A percentile compares a stretch with the other conserved stretches of the same genome.
Conservation (phyloP, 2,329 filamentous ascomycete species). For the Gaeumannomyces sp. region DNA sequence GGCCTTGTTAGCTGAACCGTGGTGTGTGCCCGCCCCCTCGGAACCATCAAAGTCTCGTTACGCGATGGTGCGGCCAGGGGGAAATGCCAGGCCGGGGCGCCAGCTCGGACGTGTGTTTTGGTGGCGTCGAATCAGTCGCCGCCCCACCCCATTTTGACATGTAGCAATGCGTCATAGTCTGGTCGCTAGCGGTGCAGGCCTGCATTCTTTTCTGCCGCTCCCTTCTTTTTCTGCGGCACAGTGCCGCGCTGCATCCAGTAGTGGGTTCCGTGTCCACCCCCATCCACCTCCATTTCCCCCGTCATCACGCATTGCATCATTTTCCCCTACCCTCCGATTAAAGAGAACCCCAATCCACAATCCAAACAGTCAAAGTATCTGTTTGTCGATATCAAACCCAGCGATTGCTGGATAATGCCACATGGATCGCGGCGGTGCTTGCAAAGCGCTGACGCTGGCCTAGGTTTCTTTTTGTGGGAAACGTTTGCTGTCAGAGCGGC, state of each 20-base stretch:
- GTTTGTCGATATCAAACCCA: not conserved
- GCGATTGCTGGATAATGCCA: not conserved
- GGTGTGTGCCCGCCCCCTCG: no score
- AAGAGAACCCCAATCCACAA: no score
- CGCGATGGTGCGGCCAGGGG: not conserved
- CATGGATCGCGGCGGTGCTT: not conserved
- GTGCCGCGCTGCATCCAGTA: not conserved
- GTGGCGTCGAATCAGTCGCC: not conserved
- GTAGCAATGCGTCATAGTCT: conserved; percentile 1
- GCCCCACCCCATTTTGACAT: not conserved
- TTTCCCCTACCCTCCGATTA: not conserved
- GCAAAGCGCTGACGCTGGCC: not conserved
- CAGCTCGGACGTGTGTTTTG: not conserved
- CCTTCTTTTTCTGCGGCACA: not conserved
- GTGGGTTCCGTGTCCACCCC: no score
- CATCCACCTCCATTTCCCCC: no score
- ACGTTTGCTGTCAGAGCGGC: not conserved
- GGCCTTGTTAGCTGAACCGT: no score
- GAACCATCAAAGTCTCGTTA: no score
- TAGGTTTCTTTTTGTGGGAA: not conserved
- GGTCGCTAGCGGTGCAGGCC: not conserved
- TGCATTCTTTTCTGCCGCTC: not conserved
- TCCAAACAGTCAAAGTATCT: not conserved
- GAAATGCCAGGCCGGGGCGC: not conserved
- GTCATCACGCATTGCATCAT: not conserved